Evolutionary conservation across 2,329 filamentous ascomycete genomes (phyloP).

Genomic region (Paecilomyces dactylethromorphus): DNA sequence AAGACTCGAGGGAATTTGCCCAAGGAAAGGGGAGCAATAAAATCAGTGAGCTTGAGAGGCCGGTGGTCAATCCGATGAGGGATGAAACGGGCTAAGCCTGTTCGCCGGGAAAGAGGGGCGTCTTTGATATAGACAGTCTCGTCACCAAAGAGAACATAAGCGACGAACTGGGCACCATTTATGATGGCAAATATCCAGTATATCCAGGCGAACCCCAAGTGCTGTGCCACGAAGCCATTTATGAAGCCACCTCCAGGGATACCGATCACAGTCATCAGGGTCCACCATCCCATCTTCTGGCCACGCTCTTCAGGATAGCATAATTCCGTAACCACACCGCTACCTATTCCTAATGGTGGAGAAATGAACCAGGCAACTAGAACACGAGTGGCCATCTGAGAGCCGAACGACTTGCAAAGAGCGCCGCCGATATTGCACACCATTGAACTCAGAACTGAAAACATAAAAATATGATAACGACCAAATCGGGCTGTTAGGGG

Average conservation of each 20-base stretch:
- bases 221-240: constrained; percentile 38
- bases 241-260: constrained; percentile 31
- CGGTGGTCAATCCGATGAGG: constrained; percentile 42
- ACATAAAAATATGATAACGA: constrained; percentile 46
- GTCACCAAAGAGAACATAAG: constrained; percentile 46
- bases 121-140: constrained; percentile 48
- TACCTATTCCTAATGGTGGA: constrained; percentile 46
- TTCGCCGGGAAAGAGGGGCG: constrained; percentile 12
- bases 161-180: constrained; percentile 48
- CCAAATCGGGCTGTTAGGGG: constrained; percentile 48
- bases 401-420: constrained; percentile 38
- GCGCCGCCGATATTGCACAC: constrained; percentile 49
- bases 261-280: constrained; percentile 42
- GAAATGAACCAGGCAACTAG: constrained; percentile 47
- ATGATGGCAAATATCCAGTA: constrained; percentile 53
- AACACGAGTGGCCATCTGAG: constrained; percentile 45
- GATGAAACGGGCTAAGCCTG: constrained; percentile 25
- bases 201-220: constrained; percentile 50
- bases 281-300: constrained; percentile 50
- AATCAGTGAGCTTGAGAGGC: constrained; percentile 40
- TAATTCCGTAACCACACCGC: constrained; percentile 47
- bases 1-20: constrained; percentile 39
- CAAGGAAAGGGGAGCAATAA: constrained; percentile 43
- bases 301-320: constrained; percentile 48
- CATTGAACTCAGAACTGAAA: constrained; percentile 42